phyloP scores from a whole-genome alignment of 192 early-diverging fungal species.

The Gonapodya sp. region DNA sequence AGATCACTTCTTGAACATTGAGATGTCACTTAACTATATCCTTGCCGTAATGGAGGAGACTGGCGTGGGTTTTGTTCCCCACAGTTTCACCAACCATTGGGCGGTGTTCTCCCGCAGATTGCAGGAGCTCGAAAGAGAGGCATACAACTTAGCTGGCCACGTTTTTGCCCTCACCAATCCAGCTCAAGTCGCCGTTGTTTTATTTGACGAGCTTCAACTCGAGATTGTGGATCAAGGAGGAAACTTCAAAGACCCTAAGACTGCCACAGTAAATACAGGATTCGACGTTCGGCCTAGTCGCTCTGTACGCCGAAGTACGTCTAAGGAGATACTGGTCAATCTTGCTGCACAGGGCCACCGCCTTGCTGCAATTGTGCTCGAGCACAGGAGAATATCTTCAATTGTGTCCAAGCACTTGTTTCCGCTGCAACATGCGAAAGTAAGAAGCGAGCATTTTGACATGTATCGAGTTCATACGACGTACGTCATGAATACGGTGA shows the following conservation, averaged over 20 bases:
- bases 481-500: conserved; percentile 22
- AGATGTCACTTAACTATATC: neutral
- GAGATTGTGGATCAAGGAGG: neutral
- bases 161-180: neutral
- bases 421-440: conserved; percentile 13
- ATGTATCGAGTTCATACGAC: conserved; percentile 24
- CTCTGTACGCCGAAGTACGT: neutral
- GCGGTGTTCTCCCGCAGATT: neutral
- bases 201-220: neutral
- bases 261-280: neutral
- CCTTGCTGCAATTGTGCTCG: conserved; percentile 21
- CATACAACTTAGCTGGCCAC: neutral
- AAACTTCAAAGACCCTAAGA: neutral
- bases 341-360: conserved; percentile 10
- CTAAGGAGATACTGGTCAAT: neutral
- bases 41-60: neutral
- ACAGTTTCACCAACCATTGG: neutral
- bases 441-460: neutral
- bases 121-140: neutral
- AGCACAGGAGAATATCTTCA: conserved; percentile 18
- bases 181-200: neutral
- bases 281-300: neutral
- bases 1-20: neutral
- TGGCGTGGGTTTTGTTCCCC: neutral
- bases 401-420: conserved; percentile 21